Evolutionary conservation across 2,329 filamentous ascomycete genomes (phyloP), one percentile per base, ranked within the genome.

Genomic region (Didymella sp.): DNA sequence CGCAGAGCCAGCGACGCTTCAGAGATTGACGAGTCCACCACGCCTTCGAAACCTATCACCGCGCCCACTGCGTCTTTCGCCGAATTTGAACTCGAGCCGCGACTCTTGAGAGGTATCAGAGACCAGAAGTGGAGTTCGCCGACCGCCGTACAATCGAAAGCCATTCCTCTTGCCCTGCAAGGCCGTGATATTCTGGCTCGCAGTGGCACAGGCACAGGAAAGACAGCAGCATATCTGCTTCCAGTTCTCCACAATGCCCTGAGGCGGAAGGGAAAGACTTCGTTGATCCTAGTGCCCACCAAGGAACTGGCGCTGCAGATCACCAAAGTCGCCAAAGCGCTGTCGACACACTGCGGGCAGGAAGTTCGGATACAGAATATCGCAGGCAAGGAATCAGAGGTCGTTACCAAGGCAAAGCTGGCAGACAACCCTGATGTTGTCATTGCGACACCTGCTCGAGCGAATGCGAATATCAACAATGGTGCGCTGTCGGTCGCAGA

Each of bases 231-330:
- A 46, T 98, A 98, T 74, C 81, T 96, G 6, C 83, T 99, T 38
- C 95, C 95, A 1, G 84, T 96, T n/a, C 79, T 99, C 15, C 90
- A 96, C 66, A 85, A 86, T 31, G 90, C 96, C 60, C 79, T 99
- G 53, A 90, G 89, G 73, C 86, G 86, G 64, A 96, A 96, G 78
- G 86, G 87, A 80, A 79, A 80, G 50, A 86, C 90, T 3, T 88
- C 87, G n/a, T 85, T 99, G 19, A 90, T 99, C 56, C 87, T 99
- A 13, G 93, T 98, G 1, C 95, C 95, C 2, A 98, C 95, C 3
- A 89, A 92, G 76, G 95, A 99, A 77, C 88, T 99, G 52, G 94
- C 94, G 60, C 90, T 94, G 59, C 95, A 99, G 77, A 91, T 98
- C 44, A 85, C 88, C 66, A 92, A 90, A 74, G 85, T 88, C 12